Percentiles rank a stretch among this genome's conserved stretches.
These are phyloP conservation scores for Globisporangium recalcitrans DNA, from an alignment of 352 stramenopile species.

Conservation along the genomic window DNA sequence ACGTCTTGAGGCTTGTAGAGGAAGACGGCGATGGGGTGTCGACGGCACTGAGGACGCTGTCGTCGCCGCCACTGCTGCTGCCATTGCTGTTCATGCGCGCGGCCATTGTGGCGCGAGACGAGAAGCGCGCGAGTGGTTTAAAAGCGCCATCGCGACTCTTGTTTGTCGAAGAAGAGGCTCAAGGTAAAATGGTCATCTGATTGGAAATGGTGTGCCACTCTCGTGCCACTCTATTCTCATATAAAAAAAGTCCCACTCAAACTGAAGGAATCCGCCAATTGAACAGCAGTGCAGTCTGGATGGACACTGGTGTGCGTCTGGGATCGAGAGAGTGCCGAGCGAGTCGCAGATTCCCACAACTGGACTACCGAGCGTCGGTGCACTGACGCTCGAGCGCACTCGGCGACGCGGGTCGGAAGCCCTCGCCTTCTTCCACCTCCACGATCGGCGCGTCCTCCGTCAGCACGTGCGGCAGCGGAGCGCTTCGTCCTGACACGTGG, in stretches of 20 bases:
- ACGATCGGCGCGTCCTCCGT: constrained; percentile 11
- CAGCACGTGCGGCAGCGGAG: constrained; percentile 12
- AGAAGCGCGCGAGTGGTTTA: neutral
- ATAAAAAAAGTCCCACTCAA: too few relatives aligned
- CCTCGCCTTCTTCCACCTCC: constrained; percentile 22
- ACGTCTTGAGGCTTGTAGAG: constrained; percentile 1
- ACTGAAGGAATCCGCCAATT: too few relatives aligned
- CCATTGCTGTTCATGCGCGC: neutral
- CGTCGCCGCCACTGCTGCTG: neutral
- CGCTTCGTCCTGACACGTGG: constrained; percentile 16
- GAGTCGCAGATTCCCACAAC: neutral
- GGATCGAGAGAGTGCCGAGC: too few relatives aligned
- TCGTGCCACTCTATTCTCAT: too few relatives aligned
- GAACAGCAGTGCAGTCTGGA: too few relatives aligned
- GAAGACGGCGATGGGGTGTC: neutral
- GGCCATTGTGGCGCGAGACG: neutral
- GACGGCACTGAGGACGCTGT: neutral
- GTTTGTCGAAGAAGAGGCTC: neutral
- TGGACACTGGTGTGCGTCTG: too few relatives aligned
- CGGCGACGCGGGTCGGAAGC: constrained; percentile 21
- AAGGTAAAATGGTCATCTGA: too few relatives aligned
- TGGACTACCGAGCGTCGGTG: neutral
- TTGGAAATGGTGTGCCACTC: too few relatives aligned
- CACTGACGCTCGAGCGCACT: constrained; percentile 12
- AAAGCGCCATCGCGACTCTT: neutral